phyloP scores from a whole-genome alignment of 345 rosid species.

The Geranium rotundifolium region DNA sequence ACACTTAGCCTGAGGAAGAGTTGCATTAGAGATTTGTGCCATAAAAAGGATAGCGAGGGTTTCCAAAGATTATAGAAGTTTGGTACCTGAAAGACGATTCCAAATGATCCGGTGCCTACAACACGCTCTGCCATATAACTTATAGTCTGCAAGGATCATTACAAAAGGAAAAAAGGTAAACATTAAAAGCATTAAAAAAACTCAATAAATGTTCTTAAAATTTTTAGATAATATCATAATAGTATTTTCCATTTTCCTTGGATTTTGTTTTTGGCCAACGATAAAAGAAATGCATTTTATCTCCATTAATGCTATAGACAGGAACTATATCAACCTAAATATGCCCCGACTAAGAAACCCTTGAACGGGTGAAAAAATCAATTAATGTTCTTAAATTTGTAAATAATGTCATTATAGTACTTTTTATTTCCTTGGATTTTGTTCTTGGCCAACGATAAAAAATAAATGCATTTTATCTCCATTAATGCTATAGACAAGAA shows the following conservation, averaged over 20 bases:
- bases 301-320: neutral
- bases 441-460: neutral
- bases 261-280: neutral
- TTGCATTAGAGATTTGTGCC: conserved; percentile 1
- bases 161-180: conserved; percentile 4
- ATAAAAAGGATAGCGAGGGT: conserved; percentile 1
- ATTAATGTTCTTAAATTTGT: neutral
- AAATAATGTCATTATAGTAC: no score
- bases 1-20: conserved; percentile 35
- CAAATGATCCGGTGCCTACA: conserved; percentile 86
- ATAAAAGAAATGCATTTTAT: neutral
- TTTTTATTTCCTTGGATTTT: no score
- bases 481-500: neutral
- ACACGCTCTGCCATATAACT: conserved; percentile 86
- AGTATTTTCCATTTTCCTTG: neutral
- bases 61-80: neutral
- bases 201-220: neutral
- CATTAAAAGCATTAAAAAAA: neutral
- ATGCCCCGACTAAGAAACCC: neutral
- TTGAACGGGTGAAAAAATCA: no score
- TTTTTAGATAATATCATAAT: neutral
- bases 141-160: conserved; percentile 38
- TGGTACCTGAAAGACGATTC: conserved; percentile 71
- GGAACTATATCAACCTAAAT: neutral
- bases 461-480: neutral